Evolutionary conservation across 768 basidiomycete genomes (phyloP), one percentile per base, ranked within the genome.

Genomic region (Clitopilus hobsonii): DNA sequence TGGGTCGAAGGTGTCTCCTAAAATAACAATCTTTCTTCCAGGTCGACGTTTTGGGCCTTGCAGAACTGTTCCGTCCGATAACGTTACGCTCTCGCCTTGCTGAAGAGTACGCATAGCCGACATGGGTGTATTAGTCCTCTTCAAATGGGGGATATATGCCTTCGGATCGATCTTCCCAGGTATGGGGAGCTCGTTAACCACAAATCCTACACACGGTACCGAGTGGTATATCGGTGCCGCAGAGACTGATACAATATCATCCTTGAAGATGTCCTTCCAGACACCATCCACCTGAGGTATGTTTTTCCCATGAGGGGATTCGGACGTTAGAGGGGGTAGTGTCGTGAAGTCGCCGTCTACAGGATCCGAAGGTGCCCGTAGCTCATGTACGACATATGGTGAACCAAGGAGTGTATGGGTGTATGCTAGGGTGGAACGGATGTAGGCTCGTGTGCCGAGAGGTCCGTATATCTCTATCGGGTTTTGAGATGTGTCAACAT

Each of bases 1-100:
- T 5, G 88, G 88, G 67, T 96, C 85, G 64, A 78, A 85, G 4
- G 92, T 94, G 61, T 95, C 94, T 0, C 94, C 94, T 29, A 95
- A 75, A 55, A 97, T 82, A 26, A 83, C 86, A 22, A 96, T 60
- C 67, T 91, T 91, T 51, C 91, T 77, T 2, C 91, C 94, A 1
- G 74, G 77, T 51, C 85, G 75, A 47, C 80, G 78, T 22, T 73
- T 64, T 6, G 91, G 91, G 0, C 89, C 89, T 4, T 81, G 74
- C 13, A 95, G 73, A 14, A 85, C 58, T 24, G 85, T 90, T 11
- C 91, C 91, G 60, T 93, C 90, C 3, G 76, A 73, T 47, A 94
- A 81, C 53, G 71, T 68, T 28, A 93, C 71, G 16, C 71, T 75
- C 58, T 84, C 79, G 18, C 89, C 88, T 54, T 79, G 77, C 58